Evolutionary conservation across 306 rosid species (phyloP).

Genomic region (Oemleria cerasiformis): DNA sequence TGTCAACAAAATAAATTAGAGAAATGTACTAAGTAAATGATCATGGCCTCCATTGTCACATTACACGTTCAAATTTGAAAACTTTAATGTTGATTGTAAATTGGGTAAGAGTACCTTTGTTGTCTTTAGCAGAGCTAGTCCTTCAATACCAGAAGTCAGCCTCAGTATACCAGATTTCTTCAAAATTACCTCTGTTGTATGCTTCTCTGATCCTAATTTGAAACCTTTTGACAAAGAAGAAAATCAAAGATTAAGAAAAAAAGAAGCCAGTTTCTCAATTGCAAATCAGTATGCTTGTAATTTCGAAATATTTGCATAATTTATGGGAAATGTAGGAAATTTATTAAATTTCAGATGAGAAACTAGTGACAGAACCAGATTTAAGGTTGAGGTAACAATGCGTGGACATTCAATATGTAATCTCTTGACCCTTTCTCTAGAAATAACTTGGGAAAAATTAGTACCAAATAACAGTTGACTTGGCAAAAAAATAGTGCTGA

Average conservation of each 20-base stretch:
- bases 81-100: neutral
- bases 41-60: neutral
- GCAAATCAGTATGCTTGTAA: neutral
- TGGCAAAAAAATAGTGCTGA: neutral
- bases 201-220: constrained; percentile 94
- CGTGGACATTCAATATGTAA: neutral
- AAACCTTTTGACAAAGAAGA: constrained; percentile 50
- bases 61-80: neutral
- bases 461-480: neutral
- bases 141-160: constrained; percentile 85
- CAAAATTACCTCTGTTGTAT: constrained; percentile 62
- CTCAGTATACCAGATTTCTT: constrained; percentile 61
- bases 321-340: neutral
- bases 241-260: constrained; percentile 17
- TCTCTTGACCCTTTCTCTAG: neutral
- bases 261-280: neutral
- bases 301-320: neutral
- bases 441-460: neutral
- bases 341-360: neutral
- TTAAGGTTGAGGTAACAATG: neutral
- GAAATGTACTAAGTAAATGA: neutral
- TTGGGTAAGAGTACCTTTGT: constrained; percentile 52
- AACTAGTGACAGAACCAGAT: neutral
- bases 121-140: constrained; percentile 75
- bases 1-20: neutral